Evolutionary conservation across 2,329 filamentous ascomycete genomes (phyloP), one percentile per base, ranked within the genome.

Genomic region (Pseudopithomyces maydicus): DNA sequence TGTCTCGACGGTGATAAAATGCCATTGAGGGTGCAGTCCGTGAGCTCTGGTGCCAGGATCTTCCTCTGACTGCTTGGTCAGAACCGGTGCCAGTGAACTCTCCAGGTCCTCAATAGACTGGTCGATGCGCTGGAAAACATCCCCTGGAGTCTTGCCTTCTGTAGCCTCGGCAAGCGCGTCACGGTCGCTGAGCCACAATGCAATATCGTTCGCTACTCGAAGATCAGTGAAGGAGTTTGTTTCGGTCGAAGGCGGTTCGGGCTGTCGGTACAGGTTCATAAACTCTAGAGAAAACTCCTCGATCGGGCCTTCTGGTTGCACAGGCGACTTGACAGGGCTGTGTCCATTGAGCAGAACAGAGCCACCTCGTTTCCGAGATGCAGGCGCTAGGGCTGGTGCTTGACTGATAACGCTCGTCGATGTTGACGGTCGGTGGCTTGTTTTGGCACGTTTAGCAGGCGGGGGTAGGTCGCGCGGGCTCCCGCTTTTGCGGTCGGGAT

Each of bases 151-250:
- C 54, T 81, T 80, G 20, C 88, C 87, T 39, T 89, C 88, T 0
- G 88, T 86, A 60, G 91, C 90, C 55, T 82, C 78, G 50, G 84
- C 83, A 63, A 96, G 82, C 11, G 86, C 87, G 12, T 88, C 85
- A 1, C 86, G 85, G 58, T 96, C 89, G 55, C 85, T 87, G 23
- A 96, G 82, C 93, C 94, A 98, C 3, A 84, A 81, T 0, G 90
- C 88, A 56, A 96, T 83, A 15, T 88, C 84, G 57, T 90, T 90
- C 3, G 90, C 88, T 35, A 96, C 88, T 35, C 82, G 83, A 11
- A 97, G 84, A 65, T 86, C 91, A 42, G 87, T 88, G 71, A 92
- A 93, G 0, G 90, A 86, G 71, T 97, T 97, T 58, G 87, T 89
- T 54, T 88, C 82, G 8, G 86, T 74, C 80, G 85, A 62, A 80